Evolutionary conservation across 345 rosid species (phyloP).

Genomic region (Gossypium arboreum): DNA sequence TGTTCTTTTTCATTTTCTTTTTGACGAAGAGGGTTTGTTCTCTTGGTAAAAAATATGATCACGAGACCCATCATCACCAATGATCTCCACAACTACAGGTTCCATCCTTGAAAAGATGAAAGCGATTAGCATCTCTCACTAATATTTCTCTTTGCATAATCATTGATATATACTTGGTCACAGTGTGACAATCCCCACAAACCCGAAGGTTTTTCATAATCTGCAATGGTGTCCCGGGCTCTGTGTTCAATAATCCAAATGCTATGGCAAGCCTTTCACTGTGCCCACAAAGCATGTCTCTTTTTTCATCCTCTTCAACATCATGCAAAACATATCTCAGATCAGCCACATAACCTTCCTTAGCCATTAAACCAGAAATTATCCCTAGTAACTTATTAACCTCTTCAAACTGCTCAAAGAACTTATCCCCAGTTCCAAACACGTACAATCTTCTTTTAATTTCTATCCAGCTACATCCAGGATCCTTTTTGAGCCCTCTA

Average conservation of each 20-base stretch:
- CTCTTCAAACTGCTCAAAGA: conserved; percentile 45
- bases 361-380: conserved; percentile 43
- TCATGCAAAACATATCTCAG: conserved; percentile 50
- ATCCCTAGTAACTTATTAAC: conserved; percentile 37
- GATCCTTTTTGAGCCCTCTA: conserved; percentile 43
- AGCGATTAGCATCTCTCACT: conserved; percentile 67
- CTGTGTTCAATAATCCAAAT: conserved; percentile 58
- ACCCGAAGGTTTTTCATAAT: conserved; percentile 76
- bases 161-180: conserved; percentile 56
- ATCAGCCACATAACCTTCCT: conserved; percentile 61
- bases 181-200: conserved; percentile 69
- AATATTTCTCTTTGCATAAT: conserved; percentile 52
- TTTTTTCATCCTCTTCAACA: conserved; percentile 57
- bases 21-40: neutral
- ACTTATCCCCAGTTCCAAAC: conserved; percentile 45
- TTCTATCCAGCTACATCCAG: conserved; percentile 61
- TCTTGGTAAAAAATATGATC: neutral
- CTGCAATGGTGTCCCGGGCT: conserved; percentile 51
- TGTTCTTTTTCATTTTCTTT: neutral
- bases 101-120: conserved; percentile 61
- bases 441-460: conserved; percentile 32
- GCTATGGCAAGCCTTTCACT: conserved; percentile 76
- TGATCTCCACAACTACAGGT: conserved; percentile 60
- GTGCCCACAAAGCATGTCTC: conserved; percentile 53
- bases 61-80: conserved; percentile 47